Evolutionary conservation across 75 land plant species (phyloP), one percentile per base, ranked within the genome.

Genomic region (Picea sitchensis): DNA sequence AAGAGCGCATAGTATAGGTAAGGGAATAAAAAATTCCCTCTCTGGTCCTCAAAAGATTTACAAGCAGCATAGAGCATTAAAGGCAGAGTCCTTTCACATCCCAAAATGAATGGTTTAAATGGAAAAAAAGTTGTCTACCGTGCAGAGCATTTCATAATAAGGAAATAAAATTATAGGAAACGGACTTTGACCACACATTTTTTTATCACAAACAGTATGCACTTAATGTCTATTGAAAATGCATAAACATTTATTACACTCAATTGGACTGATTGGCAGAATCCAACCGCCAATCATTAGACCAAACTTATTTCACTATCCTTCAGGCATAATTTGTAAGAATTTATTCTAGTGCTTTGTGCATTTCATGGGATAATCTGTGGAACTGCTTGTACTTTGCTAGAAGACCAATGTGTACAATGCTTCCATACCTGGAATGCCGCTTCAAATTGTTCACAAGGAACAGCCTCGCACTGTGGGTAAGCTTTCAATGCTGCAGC

Each of bases 391-490:
- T 65, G 69, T 65, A 34, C 32, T 32, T 18, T 4, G 41, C 41
- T 4, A 65, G 38, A 51, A 51, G 9, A 51, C 56, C 9, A 51
- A 51, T 51, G 56, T 51, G 56, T 8, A 51, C 11, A 51, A 51
- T 11, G 12, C 56, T 51, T 58, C 23, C 76, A 44, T 21, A 85
- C 88, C 84, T 88, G 85, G 67, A 88, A 88, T 41, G 90, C 90
- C 34, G 85, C 84, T 41, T 88, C 90, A 72, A 88, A 88, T 76
- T 88, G 90, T 73, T 87, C 85, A 76, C 90, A 88, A 32, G 90
- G 90, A 58, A 88, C 90, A 21, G 90, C 90, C 69, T 88, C 89
- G 51, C 89, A 88, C 18, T 83, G 58, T 21, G 90, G 88, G 78
- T 87, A 88, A 31, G 90, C 90, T 59, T 82, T 88, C 38, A 73